Percentiles rank a stretch among this genome's conserved stretches.
phyloP scores from a whole-genome alignment of 2,329 filamentous ascomycete species.

The Aspergillus ibericus region DNA sequence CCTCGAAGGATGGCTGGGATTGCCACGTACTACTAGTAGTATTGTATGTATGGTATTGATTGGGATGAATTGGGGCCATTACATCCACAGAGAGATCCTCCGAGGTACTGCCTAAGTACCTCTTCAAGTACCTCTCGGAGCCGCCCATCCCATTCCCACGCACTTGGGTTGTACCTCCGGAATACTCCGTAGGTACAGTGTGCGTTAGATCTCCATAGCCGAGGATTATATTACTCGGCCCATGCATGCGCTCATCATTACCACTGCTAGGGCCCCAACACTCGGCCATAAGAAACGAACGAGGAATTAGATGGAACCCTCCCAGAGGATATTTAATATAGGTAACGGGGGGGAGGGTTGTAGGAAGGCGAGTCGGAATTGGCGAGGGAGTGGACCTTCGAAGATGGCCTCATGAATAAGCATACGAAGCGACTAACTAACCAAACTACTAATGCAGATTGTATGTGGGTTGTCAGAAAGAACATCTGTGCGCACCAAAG shows the following conservation, averaged over 20 bases:
- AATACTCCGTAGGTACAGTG: neutral
- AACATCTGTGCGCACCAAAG: conserved; percentile 1
- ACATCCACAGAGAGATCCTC: neutral
- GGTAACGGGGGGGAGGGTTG: too few species aligned
- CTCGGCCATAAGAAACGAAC: neutral
- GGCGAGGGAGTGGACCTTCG: neutral
- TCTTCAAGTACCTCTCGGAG: neutral
- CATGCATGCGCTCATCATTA: neutral
- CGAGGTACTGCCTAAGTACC: neutral
- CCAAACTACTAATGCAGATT: conserved; percentile 4
- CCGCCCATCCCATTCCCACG: neutral
- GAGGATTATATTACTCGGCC: neutral
- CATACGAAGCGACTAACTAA: neutral
- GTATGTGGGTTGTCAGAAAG: neutral
- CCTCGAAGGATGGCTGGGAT: conserved; percentile 7
- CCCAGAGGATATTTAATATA: neutral
- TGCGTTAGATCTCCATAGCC: neutral
- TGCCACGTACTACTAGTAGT: neutral
- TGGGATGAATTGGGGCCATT: neutral
- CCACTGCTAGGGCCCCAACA: neutral
- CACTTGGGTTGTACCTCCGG: neutral
- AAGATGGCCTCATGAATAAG: neutral
- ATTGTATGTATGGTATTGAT: neutral
- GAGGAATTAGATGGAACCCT: neutral
- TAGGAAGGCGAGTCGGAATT: neutral